phyloP scores from a whole-genome alignment of 352 stramenopile genomes.

The Halophytophthora batemanensis region DNA sequence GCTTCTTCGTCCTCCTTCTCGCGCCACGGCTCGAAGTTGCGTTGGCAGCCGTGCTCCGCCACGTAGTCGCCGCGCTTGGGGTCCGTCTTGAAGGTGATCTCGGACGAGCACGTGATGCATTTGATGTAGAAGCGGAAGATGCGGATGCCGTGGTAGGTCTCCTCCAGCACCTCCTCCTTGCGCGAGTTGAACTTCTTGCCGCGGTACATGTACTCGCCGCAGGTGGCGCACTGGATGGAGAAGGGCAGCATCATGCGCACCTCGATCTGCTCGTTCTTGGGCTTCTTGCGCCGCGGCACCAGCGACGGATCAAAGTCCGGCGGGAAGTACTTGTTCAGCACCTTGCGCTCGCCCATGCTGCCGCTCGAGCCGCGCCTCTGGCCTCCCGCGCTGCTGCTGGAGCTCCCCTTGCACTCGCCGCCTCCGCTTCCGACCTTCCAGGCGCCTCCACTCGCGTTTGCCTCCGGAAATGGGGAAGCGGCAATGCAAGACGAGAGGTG shows the following conservation, averaged over 20 bases:
- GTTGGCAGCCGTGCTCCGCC: slow-evolving; percentile 94
- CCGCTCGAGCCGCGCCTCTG: neutral
- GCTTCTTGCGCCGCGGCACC: slow-evolving; percentile 91
- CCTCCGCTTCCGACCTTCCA: neutral
- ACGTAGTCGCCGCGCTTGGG: slow-evolving; percentile 98
- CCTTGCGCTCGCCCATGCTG: slow-evolving; percentile 98
- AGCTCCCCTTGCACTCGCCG: too few relatives aligned
- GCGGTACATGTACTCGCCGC: slow-evolving; percentile 98
- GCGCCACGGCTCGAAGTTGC: slow-evolving; percentile 97
- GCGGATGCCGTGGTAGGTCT: slow-evolving; percentile 96
- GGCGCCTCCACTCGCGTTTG: neutral
- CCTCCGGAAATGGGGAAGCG: too few relatives aligned
- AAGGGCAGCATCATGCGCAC: slow-evolving; percentile 99
- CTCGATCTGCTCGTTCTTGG: slow-evolving; percentile 94
- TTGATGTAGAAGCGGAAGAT: slow-evolving; percentile 99
- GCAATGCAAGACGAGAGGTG: slow-evolving; percentile 19
- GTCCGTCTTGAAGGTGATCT: slow-evolving; percentile 99
- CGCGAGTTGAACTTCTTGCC: slow-evolving; percentile 99
- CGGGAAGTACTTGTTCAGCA: slow-evolving; percentile 99
- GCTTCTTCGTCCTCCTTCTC: slow-evolving; percentile 83
- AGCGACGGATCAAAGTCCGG: slow-evolving; percentile 98
- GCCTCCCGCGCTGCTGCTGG: slow-evolving; percentile 6
- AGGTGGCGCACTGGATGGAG: slow-evolving; percentile 96
- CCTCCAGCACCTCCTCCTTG: slow-evolving; percentile 96
- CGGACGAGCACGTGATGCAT: slow-evolving; percentile 91